Conservation (phyloP, 495 filamentous ascomycete genomes). For the Cercophora newfieldiana region DNA sequence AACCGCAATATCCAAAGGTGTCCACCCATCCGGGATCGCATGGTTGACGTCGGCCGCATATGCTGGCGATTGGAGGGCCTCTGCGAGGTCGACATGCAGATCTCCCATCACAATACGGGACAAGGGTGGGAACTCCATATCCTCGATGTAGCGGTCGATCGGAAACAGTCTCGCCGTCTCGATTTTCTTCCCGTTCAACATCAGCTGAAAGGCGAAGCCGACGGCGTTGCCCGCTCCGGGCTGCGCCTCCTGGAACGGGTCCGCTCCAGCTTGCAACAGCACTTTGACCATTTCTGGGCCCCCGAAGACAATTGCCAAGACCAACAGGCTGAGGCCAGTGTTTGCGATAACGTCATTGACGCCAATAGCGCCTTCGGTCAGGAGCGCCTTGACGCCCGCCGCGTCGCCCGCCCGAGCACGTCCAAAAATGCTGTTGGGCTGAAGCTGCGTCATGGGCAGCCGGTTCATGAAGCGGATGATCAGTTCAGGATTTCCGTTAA, state of each 20-base stretch:
- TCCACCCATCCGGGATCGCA: neutral
- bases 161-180: neutral
- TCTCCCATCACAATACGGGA: neutral
- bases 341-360: neutral
- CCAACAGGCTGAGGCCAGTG: neutral
- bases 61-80: neutral
- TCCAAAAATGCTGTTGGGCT: neutral
- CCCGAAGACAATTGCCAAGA: neutral
- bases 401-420: neutral
- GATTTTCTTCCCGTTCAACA: neutral
- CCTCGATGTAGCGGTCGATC: neutral
- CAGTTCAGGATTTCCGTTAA: neutral
- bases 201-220: neutral
- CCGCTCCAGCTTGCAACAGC: neutral
- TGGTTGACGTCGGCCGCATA: constrained; percentile 1
- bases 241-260: neutral
- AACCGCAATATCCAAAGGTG: constrained; percentile 8
- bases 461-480: constrained; percentile 2
- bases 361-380: neutral
- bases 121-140: neutral
- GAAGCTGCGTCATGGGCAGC: neutral
- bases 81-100: constrained; percentile 5
- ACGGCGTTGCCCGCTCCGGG: neutral
- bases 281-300: neutral
- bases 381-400: neutral